phyloP scores from a whole-genome alignment of 225 moss, liverwort and hornwort species.

The Rhytidiadelphus loreus region DNA sequence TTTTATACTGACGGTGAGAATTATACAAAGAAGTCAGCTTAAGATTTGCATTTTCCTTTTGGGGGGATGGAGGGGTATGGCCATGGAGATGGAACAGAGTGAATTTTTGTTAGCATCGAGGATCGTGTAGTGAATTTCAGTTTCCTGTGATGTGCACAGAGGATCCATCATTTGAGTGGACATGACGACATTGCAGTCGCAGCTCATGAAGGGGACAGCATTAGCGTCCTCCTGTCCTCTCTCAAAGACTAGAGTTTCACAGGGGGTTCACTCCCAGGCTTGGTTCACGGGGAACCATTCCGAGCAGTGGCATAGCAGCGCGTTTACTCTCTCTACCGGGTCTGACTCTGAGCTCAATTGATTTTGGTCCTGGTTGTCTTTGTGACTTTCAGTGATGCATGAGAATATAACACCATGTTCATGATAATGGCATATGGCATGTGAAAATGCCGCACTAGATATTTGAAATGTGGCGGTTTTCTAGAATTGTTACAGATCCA shows the following conservation, averaged over 20 bases:
- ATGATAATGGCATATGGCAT: background rate
- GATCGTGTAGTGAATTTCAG: background rate
- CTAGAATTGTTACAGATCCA: too few species aligned
- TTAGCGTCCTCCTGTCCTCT: background rate
- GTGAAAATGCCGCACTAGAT: background rate
- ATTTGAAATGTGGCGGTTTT: background rate
- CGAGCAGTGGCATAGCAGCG: slow-evolving; percentile 32
- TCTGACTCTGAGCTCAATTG: background rate
- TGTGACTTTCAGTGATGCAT: background rate
- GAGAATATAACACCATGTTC: background rate
- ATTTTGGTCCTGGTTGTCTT: background rate
- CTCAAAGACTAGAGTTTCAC: background rate
- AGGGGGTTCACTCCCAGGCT: slow-evolving; percentile 17
- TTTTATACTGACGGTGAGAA: background rate
- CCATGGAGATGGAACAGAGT: background rate
- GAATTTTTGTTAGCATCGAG: background rate
- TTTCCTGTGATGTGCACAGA: slow-evolving; percentile 6
- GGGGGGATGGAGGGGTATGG: background rate
- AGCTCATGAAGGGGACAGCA: slow-evolving; percentile 10
- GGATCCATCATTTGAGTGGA: background rate
- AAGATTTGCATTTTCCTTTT: background rate
- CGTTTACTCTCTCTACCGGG: slow-evolving; percentile 20
- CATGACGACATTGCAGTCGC: slow-evolving; percentile 34
- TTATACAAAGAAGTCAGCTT: background rate
- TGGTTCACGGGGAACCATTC: slow-evolving; percentile 16